These are phyloP conservation scores for Schizochytrium sp. DNA, from an alignment of 108 stramenopile genomes.

Conservation along the genomic window DNA sequence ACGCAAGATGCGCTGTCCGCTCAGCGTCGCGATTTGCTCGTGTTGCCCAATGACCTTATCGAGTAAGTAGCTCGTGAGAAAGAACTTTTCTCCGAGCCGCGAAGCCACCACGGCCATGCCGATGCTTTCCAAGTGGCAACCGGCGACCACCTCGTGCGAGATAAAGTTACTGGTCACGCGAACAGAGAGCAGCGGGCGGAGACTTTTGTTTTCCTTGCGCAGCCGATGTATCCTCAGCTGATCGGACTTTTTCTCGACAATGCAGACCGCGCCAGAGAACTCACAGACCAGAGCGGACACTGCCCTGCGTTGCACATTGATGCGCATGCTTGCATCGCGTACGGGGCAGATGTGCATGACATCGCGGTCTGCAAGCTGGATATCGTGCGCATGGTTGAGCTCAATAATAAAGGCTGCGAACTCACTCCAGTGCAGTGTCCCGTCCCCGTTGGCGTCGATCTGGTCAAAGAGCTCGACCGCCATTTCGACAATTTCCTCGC, in stretches of 20 bases:
- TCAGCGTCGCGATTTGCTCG: background rate
- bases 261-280: background rate
- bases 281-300: background rate
- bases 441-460: background rate
- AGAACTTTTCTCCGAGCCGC: background rate
- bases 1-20: conserved; percentile 4
- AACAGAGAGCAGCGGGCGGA: background rate
- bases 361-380: background rate
- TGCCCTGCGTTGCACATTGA: background rate
- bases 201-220: background rate
- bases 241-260: background rate
- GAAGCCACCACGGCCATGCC: background rate
- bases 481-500: background rate
- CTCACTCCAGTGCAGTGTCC: background rate
- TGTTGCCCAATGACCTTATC: background rate
- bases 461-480: background rate
- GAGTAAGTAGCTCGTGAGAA: background rate
- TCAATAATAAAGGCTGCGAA: background rate
- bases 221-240: background rate
- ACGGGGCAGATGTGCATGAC: background rate
- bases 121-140: background rate
- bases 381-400: background rate
- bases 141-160: background rate
- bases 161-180: conserved; percentile 10
- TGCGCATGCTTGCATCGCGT: background rate